Percentiles rank a stretch among this genome's conserved stretches.
Evolutionary conservation across 2,329 filamentous ascomycete genomes (phyloP).

Genomic region (Calonectria crousiana): DNA sequence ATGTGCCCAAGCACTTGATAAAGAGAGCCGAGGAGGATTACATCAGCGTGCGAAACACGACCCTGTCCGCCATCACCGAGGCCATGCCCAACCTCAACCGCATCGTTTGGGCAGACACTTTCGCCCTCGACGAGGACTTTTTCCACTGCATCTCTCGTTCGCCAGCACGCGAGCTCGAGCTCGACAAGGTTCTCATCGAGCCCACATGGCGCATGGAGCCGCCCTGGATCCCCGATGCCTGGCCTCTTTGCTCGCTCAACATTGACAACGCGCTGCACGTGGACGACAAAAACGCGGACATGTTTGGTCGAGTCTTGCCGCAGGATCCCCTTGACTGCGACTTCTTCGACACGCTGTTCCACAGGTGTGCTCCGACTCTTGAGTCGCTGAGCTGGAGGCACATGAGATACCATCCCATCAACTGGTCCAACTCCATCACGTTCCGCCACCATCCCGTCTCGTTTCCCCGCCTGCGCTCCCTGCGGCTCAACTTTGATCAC

Average conservation of each 20-base stretch:
- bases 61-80: not conserved
- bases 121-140: not conserved
- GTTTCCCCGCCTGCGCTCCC: slow-evolving; percentile 15
- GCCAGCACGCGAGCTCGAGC: not conserved
- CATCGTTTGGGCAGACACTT: not conserved
- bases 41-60: not conserved
- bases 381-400: not conserved
- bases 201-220: not conserved
- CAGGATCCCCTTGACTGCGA: not conserved
- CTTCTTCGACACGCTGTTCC: slow-evolving; percentile 20
- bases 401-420: not conserved
- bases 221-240: not conserved
- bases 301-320: no score
- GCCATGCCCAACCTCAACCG: not conserved
- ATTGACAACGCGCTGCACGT: not conserved
- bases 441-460: not conserved
- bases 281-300: not conserved
- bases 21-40: not conserved
- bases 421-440: not conserved
- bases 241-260: not conserved
- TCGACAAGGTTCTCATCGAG: not conserved
- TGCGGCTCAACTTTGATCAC: not conserved
- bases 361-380: slow-evolving; percentile 20
- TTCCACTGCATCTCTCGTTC: not conserved
- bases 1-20: not conserved